phyloP scores from a whole-genome alignment of 108 stramenopile genomes.

The Conticribra guillardii region DNA sequence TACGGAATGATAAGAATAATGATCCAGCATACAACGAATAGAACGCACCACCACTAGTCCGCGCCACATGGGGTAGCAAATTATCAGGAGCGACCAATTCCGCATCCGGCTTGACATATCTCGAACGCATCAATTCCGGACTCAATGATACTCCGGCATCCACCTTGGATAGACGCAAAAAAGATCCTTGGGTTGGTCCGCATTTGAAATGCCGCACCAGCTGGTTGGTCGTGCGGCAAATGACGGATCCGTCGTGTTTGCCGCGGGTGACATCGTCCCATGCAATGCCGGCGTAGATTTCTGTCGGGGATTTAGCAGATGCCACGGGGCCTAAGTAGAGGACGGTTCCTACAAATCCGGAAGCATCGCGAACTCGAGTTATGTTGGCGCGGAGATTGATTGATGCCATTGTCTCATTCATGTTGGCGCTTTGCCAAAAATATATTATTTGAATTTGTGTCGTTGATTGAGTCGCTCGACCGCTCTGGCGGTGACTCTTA shows the following conservation, averaged over 20 bases:
- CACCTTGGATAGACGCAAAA: constrained; percentile 67
- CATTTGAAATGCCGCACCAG: constrained; percentile 82
- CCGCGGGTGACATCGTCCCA: constrained; percentile 89
- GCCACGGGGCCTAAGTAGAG: constrained; percentile 89
- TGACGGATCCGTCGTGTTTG: constrained; percentile 89
- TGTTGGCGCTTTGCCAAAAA: no score
- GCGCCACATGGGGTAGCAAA: constrained; percentile 74
- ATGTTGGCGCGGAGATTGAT: constrained; percentile 46
- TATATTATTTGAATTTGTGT: no score
- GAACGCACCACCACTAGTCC: constrained; percentile 60
- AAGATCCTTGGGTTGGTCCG: constrained; percentile 71
- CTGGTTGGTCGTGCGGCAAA: constrained; percentile 71
- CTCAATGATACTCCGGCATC: constrained; percentile 68
- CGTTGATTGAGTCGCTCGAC: no score
- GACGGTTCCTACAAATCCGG: constrained; percentile 86
- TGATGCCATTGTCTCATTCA: no score
- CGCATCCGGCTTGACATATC: constrained; percentile 78
- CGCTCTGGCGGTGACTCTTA: no score
- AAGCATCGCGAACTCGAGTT: constrained; percentile 79
- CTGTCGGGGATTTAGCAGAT: constrained; percentile 74
- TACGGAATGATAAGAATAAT: neutral
- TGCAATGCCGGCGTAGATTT: constrained; percentile 83
- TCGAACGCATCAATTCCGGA: constrained; percentile 48
- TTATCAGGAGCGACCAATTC: constrained; percentile 82
- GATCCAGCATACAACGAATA: no score